These are phyloP conservation scores for Paramyrothecium roridum DNA, from an alignment of 2,329 filamentous ascomycete genomes.

Conservation along the genomic window DNA sequence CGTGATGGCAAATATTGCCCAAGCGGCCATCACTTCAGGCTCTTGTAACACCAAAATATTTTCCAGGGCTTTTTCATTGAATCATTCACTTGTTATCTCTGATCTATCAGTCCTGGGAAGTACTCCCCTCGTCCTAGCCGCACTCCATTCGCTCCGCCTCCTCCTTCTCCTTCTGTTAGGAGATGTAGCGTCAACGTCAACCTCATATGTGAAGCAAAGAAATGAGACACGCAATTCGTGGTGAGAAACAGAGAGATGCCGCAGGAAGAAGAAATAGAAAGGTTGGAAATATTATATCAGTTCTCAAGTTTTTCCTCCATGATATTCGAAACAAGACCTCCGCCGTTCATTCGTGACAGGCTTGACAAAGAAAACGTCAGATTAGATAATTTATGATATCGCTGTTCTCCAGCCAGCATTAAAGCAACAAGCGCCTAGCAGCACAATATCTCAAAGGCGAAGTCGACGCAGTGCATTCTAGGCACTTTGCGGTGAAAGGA, in stretches of 20 bases:
- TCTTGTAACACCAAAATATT: no score
- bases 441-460: constrained; percentile 4
- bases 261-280: not conserved
- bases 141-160: not conserved
- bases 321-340: not conserved
- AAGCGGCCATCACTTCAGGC: no score
- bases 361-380: not conserved
- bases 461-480: constrained; percentile 19
- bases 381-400: not conserved
- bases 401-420: not conserved
- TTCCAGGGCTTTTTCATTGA: no score
- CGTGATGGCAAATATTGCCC: no score
- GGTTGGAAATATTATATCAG: not conserved
- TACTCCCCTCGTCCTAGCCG: no score
- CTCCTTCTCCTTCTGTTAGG: not conserved
- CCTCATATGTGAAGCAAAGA: not conserved
- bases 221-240: not conserved
- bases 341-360: not conserved
- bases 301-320: not conserved
- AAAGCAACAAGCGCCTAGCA: not conserved
- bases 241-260: not conserved
- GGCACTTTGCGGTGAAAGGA: constrained; percentile 24
- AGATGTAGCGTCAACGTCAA: not conserved
- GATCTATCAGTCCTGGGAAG: no score
- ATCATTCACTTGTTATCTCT: no score